Base-by-base conservation (phyloP, 2,329 filamentous ascomycete genomes). In the Pyrenophora graminea region DNA sequence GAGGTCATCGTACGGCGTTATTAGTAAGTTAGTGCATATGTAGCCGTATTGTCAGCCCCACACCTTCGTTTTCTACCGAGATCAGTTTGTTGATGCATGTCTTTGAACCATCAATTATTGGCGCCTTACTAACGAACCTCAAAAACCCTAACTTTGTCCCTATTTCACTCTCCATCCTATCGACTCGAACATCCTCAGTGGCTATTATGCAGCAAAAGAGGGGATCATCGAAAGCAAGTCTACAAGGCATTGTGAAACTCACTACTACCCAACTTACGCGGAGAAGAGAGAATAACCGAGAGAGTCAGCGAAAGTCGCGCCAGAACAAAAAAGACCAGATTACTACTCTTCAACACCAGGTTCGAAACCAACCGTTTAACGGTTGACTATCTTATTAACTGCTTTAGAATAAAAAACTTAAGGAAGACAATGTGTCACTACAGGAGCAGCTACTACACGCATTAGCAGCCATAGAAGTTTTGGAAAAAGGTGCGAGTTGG, bases 351-450 rank as follows among this genome's bases (percentile, higher is more conserved):
- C 6, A 50, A 43, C 37, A 34, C 19, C 9, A 53, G 51, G 39
- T 53, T 53, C 15, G 10, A 40, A n/a, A 42, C n/a, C 18, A 6
- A 53, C 6, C 36, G 15, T 53, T 37, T 15, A 39, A 43, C 7
- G 4, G 10, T 43, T 50, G 27, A 50, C 17, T 43, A 32, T 45
- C 42, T 15, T 32, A 25, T 43, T 53, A 43, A 54, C 12, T 17
- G 27, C 30, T 47, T n/a, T 36, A 54, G 51, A 54, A 51, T 19
- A 46, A 4, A 47, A 17, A 50, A 27, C 51, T 54, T 47, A 4
- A 40, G 4, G 3, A 36, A 25, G 10, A 54, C 12, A 54, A 47
- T 13, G 6, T 31, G 8, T 54, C 27, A 21, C 47, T 54, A 39
- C 17, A 43, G 19, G 10, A 47, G 43, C 33, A 12, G 17, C 42